Conservation (phyloP, 2,329 filamentous ascomycete genomes). For the Fusarium sp. region DNA sequence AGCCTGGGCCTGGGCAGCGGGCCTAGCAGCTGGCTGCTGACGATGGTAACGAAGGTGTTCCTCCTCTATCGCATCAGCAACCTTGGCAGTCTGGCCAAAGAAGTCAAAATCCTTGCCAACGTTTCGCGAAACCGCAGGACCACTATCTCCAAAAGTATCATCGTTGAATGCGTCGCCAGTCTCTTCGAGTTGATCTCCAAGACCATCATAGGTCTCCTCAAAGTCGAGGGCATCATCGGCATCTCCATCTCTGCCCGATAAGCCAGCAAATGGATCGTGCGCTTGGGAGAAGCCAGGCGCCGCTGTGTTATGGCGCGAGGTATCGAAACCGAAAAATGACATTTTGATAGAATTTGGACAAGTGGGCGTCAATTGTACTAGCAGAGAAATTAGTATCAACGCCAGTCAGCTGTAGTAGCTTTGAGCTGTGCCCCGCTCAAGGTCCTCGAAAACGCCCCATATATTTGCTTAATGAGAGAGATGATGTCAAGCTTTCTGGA, state of each 20-base stretch:
- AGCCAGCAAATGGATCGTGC: constrained; percentile 86
- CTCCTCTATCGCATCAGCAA: constrained; percentile 85
- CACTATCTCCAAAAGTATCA: constrained; percentile 79
- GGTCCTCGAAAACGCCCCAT: constrained; percentile 15
- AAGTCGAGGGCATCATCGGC: constrained; percentile 74
- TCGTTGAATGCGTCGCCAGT: constrained; percentile 95
- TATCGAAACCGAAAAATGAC: constrained; percentile 94
- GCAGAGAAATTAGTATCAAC: constrained; percentile 36
- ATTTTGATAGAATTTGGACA: constrained; percentile 57
- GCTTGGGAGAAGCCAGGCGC: constrained; percentile 84
- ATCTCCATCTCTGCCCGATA: constrained; percentile 72
- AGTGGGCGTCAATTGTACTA: constrained; percentile 40
- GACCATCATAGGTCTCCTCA: constrained; percentile 95
- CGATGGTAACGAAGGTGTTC: constrained; percentile 87
- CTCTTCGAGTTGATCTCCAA: constrained; percentile 91
- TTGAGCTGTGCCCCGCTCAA: constrained; percentile 35
- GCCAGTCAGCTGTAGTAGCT: constrained; percentile 23
- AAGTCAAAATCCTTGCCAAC: constrained; percentile 98
- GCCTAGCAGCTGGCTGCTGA: constrained; percentile 68
- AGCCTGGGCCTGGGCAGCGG: constrained; percentile 44
- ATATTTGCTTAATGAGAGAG: neutral
- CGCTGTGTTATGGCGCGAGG: constrained; percentile 71
- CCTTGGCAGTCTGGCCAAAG: constrained; percentile 89
- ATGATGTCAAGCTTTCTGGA: neutral
- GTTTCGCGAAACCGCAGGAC: constrained; percentile 53